Percentiles rank a stretch among this genome's conserved stretches.
Evolutionary conservation across 1,139 yeast species (phyloP).

Genomic region (Blastobotrys elegans): DNA sequence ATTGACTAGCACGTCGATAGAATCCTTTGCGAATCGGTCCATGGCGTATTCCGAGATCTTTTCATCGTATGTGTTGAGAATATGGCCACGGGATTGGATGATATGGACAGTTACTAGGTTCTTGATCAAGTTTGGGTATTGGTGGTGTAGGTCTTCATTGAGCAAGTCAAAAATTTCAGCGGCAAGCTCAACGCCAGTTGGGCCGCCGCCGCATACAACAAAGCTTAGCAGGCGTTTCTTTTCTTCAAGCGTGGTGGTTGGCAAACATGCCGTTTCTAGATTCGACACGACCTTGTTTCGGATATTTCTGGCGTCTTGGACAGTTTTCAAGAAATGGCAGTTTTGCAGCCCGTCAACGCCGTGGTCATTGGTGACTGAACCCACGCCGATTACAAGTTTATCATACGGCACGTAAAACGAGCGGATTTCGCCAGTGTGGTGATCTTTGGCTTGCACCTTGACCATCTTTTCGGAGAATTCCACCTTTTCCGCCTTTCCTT

Average conservation of each 20-base stretch:
- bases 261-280: conserved; percentile 55
- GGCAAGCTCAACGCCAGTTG: conserved; percentile 67
- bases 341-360: conserved; percentile 60
- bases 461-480: conserved; percentile 48
- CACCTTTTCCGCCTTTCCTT: conserved; percentile 51
- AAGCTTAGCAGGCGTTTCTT: conserved; percentile 53
- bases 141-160: conserved; percentile 51
- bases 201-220: conserved; percentile 69
- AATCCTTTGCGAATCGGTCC: conserved; percentile 52
- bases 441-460: conserved; percentile 44
- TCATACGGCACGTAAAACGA: conserved; percentile 59
- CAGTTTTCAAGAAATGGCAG: conserved; percentile 55
- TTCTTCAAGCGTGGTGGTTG: conserved; percentile 55
- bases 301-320: conserved; percentile 57
- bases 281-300: conserved; percentile 50
- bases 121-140: conserved; percentile 52
- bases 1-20: conserved; percentile 53
- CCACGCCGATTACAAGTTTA: conserved; percentile 58
- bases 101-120: conserved; percentile 59
- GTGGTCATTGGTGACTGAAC: conserved; percentile 59
- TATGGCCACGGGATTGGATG: conserved; percentile 59
- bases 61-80: conserved; percentile 59
- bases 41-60: conserved; percentile 57
- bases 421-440: conserved; percentile 36
- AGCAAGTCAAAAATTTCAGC: conserved; percentile 58